phyloP scores from a whole-genome alignment of 192 early-diverging fungal species.

The Umbelopsis sp. region DNA sequence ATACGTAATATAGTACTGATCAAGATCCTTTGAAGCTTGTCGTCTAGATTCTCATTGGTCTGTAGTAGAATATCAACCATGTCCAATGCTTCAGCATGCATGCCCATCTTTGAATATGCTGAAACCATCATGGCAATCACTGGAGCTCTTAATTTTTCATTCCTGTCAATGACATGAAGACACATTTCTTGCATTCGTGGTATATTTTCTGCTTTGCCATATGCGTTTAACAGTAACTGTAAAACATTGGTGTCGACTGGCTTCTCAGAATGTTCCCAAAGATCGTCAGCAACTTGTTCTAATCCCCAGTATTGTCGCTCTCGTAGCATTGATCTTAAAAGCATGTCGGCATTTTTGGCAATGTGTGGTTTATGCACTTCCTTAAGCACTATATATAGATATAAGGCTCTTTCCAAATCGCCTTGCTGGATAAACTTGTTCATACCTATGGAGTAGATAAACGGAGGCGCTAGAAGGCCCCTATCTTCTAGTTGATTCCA shows the following conservation, averaged over 20 bases:
- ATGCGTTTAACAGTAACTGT: neutral
- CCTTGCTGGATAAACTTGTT: neutral
- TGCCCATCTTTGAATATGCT: neutral
- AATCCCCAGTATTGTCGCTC: neutral
- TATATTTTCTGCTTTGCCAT: conserved; percentile 11
- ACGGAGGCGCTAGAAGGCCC: neutral
- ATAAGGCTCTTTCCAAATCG: neutral
- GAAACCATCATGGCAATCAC: conserved; percentile 5
- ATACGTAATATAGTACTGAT: conserved; percentile 1
- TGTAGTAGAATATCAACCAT: conserved; percentile 10
- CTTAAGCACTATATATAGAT: neutral
- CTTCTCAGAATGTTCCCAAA: neutral
- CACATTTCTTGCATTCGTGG: conserved; percentile 14
- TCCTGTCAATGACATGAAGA: neutral
- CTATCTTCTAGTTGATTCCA: neutral
- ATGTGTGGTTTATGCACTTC: neutral
- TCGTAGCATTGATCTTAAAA: neutral
- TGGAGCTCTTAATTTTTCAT: neutral
- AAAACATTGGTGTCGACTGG: neutral
- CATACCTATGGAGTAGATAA: neutral
- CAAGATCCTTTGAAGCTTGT: neutral
- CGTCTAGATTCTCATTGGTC: neutral
- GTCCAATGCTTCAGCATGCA: conserved; percentile 8
- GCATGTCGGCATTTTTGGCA: neutral
- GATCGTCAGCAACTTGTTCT: neutral